phyloP scores from a whole-genome alignment of 2,329 filamentous ascomycete species.

The Trichoderma atrobrunneum region DNA sequence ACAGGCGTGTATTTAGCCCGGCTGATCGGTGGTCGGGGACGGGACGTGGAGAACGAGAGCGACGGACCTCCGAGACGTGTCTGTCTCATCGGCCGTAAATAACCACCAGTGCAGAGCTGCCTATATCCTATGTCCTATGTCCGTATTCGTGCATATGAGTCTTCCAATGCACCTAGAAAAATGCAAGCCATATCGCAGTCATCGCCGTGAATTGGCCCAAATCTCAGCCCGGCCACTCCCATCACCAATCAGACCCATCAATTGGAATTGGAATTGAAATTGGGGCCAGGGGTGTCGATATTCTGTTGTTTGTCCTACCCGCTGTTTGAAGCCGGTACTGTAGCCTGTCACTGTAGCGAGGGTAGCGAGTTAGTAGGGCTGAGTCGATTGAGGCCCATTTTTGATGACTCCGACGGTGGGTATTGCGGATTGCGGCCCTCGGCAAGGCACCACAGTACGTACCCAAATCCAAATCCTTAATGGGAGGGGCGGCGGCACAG shows the following conservation, averaged over 20 bases:
- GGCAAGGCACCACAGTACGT: background rate
- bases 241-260: background rate
- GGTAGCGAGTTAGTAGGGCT: conserved; percentile 10
- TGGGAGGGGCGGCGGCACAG: conserved; percentile 15
- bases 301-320: background rate
- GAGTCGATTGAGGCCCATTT: background rate
- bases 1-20: background rate
- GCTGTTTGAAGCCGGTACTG: background rate
- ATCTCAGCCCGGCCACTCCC: background rate
- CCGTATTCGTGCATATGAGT: background rate
- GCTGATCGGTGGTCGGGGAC: background rate
- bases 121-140: background rate
- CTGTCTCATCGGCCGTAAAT: background rate
- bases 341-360: background rate
- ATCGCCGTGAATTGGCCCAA: background rate
- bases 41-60: background rate
- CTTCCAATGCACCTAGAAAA: background rate
- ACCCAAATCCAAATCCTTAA: background rate
- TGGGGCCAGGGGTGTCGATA: background rate
- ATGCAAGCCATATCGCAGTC: background rate
- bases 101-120: background rate
- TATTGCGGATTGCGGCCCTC: background rate
- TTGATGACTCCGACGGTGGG: background rate
- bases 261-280: background rate
- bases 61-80: background rate